Evolutionary conservation across 2,329 filamentous ascomycete species (phyloP).

Genomic region (Penicillium sp.): DNA sequence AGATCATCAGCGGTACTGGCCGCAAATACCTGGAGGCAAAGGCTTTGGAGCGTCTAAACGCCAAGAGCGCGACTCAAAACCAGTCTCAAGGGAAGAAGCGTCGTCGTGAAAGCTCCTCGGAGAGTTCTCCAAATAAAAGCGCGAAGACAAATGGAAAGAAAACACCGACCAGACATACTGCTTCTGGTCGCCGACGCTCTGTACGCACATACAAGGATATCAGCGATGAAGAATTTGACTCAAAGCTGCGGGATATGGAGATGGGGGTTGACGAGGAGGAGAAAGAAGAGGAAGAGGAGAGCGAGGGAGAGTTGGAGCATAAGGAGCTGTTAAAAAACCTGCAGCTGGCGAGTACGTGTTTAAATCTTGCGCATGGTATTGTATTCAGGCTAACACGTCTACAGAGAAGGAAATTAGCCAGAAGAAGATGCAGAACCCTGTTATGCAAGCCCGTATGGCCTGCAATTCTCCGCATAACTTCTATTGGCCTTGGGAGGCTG

Average conservation of each 20-base stretch:
- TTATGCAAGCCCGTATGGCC: slow-evolving; percentile 87
- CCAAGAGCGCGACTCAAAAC: slow-evolving; percentile 32
- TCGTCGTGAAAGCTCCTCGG: slow-evolving; percentile 49
- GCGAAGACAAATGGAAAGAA: slow-evolving; percentile 72
- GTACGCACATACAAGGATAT: slow-evolving; percentile 66
- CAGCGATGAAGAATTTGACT: slow-evolving; percentile 82
- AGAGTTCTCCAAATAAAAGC: slow-evolving; percentile 65
- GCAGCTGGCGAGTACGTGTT: slow-evolving; percentile 69
- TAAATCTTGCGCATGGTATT: not conserved
- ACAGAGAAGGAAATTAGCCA: slow-evolving; percentile 77
- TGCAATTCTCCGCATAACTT: slow-evolving; percentile 97
- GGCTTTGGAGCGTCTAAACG: slow-evolving; percentile 51
- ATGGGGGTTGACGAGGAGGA: slow-evolving; percentile 63
- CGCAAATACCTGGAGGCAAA: slow-evolving; percentile 52
- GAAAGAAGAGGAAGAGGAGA: slow-evolving; percentile 58
- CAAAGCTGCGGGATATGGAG: slow-evolving; percentile 55
- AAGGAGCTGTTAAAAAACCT: slow-evolving; percentile 66
- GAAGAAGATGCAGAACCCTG: slow-evolving; percentile 89
- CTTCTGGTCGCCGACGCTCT: slow-evolving; percentile 55
- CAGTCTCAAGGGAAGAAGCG: slow-evolving; percentile 58
- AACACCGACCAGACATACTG: slow-evolving; percentile 62
- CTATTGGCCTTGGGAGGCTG: slow-evolving; percentile 81
- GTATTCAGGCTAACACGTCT: slow-evolving; percentile 29
- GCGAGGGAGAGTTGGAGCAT: slow-evolving; percentile 59
- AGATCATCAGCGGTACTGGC: slow-evolving; percentile 77